phyloP scores from a whole-genome alignment of 129 eudicot genomes.

The Helichrysum umbraculigerum region DNA sequence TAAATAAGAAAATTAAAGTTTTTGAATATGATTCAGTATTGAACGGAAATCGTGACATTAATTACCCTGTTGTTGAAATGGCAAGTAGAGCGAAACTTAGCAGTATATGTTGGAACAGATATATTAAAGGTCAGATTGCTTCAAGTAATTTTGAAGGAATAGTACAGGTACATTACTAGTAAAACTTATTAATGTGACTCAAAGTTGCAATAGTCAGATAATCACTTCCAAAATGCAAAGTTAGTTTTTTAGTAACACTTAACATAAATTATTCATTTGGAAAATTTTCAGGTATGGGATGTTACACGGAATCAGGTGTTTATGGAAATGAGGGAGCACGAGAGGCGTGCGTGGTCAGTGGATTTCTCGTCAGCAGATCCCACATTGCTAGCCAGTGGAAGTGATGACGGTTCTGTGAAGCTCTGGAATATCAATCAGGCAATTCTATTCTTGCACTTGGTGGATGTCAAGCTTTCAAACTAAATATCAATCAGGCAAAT shows the following conservation, averaged over 20 bases:
- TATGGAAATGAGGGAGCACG: constrained; percentile 87
- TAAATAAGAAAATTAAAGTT: constrained; percentile 90
- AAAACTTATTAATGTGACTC: not conserved
- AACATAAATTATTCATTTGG: not conserved
- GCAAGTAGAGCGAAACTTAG: constrained; percentile 74
- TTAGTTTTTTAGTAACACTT: not conserved
- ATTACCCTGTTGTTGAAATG: constrained; percentile 91
- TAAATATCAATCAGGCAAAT: constrained; percentile 60
- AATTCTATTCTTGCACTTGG: constrained; percentile 84
- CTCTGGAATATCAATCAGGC: constrained; percentile 99
- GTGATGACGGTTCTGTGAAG: constrained; percentile 89
- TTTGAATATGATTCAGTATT: constrained; percentile 69
- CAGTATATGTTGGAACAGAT: constrained; percentile 86
- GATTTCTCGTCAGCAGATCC: constrained; percentile 86
- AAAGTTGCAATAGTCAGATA: not conserved
- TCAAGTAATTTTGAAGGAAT: constrained; percentile 92
- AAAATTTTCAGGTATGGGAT: constrained; percentile 74
- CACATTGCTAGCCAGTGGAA: constrained; percentile 88
- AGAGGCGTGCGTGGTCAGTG: constrained; percentile 86
- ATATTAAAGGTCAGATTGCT: constrained; percentile 92
- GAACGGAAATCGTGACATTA: constrained; percentile 68
- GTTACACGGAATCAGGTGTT: constrained; percentile 68
- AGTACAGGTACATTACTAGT: constrained; percentile 63
- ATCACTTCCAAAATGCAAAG: not conserved
- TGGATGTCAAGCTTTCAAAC: constrained; percentile 84